Evolutionary conservation across 768 basidiomycete species (phyloP).

Genomic region (Tulasnella sp.): DNA sequence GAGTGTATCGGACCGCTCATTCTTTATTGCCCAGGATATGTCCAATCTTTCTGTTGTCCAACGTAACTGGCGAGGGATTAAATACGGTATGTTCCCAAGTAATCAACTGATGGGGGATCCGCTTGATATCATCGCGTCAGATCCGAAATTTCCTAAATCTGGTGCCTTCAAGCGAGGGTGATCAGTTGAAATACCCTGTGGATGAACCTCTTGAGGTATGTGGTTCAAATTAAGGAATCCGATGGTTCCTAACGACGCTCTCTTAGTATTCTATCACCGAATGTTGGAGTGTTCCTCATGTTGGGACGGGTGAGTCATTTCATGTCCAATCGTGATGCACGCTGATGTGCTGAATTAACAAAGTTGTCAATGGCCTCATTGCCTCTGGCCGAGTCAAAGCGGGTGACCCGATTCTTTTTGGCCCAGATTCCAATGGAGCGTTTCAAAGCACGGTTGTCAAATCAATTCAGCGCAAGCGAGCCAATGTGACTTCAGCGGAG

Average conservation of each 20-base stretch:
- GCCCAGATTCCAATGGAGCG: conserved; percentile 86
- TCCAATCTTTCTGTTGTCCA: conserved; percentile 84
- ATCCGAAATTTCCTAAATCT: conserved; percentile 84
- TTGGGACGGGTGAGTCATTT: conserved; percentile 9
- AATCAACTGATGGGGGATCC: neutral
- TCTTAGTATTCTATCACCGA: conserved; percentile 70
- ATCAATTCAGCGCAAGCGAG: conserved; percentile 88
- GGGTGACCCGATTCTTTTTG: conserved; percentile 72
- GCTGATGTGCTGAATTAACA: neutral
- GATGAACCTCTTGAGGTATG: conserved; percentile 68
- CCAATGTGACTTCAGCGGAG: conserved; percentile 69
- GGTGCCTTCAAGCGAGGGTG: conserved; percentile 74
- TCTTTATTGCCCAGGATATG: conserved; percentile 38
- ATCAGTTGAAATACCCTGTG: conserved; percentile 63
- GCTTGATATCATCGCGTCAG: conserved; percentile 27
- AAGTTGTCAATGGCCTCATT: conserved; percentile 73
- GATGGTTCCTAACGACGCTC: neutral
- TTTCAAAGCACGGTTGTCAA: conserved; percentile 69
- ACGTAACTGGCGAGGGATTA: conserved; percentile 88
- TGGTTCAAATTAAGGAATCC: conserved; percentile 6
- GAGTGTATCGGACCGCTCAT: neutral
- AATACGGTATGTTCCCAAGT: conserved; percentile 42
- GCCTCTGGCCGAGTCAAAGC: conserved; percentile 61
- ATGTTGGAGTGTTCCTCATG: conserved; percentile 21
- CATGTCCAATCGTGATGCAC: neutral